Evolutionary conservation across 2,329 filamentous ascomycete genomes (phyloP).

Genomic region (Aureobasidium vineae): DNA sequence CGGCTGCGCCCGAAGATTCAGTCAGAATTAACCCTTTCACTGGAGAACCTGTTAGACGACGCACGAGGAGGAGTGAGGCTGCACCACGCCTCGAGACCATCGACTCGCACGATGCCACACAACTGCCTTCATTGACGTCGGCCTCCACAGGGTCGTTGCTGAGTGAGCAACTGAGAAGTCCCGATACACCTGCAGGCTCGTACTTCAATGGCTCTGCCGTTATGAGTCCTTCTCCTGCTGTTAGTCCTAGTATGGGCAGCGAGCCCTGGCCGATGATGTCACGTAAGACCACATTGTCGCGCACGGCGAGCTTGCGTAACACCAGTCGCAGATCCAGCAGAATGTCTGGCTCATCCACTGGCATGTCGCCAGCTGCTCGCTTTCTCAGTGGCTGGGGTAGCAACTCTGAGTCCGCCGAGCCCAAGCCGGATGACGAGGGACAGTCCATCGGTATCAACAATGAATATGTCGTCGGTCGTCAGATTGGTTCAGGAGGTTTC

Average conservation of each 20-base stretch:
- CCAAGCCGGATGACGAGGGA: slow-evolving; percentile 64
- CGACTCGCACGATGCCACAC: slow-evolving; percentile 24
- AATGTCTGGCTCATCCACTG: slow-evolving; percentile 49
- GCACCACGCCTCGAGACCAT: slow-evolving; percentile 27
- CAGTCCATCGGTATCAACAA: slow-evolving; percentile 60
- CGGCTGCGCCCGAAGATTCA: slow-evolving; percentile 12
- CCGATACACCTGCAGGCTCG: neutral
- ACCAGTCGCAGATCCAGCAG: slow-evolving; percentile 47
- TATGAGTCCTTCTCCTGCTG: slow-evolving; percentile 41
- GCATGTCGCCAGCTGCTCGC: slow-evolving; percentile 57
- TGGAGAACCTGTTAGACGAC: slow-evolving; percentile 27
- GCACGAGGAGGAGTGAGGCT: slow-evolving; percentile 27
- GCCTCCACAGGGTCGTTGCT: slow-evolving; percentile 43
- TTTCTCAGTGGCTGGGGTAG: slow-evolving; percentile 57
- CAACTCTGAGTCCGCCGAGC: slow-evolving; percentile 40
- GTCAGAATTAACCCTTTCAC: slow-evolving; percentile 29
- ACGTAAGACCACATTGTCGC: slow-evolving; percentile 33
- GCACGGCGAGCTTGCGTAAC: slow-evolving; percentile 37
- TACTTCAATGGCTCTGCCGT: slow-evolving; percentile 30
- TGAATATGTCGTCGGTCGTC: slow-evolving; percentile 65
- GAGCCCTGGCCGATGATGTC: slow-evolving; percentile 28
- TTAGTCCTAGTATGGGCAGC: slow-evolving; percentile 37
- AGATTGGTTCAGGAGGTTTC: slow-evolving; percentile 65
- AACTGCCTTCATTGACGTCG: slow-evolving; percentile 44
- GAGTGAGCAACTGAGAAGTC: slow-evolving; percentile 39